Evolutionary conservation across 257 asterid species (phyloP), one percentile per base, ranked within the genome.

Genomic region (Schizonepeta tenuifolia): DNA sequence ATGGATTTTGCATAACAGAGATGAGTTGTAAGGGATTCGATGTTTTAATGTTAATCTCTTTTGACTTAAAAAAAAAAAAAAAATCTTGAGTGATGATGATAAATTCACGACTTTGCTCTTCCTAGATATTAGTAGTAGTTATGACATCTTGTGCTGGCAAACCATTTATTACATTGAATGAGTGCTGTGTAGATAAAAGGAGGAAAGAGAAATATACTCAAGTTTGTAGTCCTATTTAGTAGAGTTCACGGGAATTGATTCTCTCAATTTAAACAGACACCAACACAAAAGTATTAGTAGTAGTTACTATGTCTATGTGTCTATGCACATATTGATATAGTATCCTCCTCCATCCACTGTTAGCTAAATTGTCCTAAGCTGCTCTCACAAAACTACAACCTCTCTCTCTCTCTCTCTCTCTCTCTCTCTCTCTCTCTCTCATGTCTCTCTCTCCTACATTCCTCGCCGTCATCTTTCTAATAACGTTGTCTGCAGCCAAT

Each of bases 221-320:
- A 38, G 11, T n/a, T 8, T 2, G 56, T 24, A 24, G n/a, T n/a
- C n/a, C n/a, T n/a, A 50, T 50, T n/a, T 50, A 50, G 24, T 14
- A 77, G 72, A 53, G 70, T 33, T 90, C 92, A 86, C 89, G 94
- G 88, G 90, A 68, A 51, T 68, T 79, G 94, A 84, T 91, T 86
- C 92, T 79, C 85, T 72, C 62, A 17, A 62, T 76, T 75, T 67
- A 84, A 74, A 58, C 20, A 66, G 33, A 68, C 41, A 67, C 63
- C 49, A 44, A 20, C 14, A 36, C 53, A 17, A 40, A 40, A 36
- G 47, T 18, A 17, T 2, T 28, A 18, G n/a, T 59, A 31, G 18
- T 60, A 9, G 9, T 14, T 64, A 56, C 50, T 3, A 28, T 28
- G 33, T 28, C 50, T 3, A 28, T 28, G 33, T 28, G 33, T 3